These are phyloP conservation scores for Coniosporium apollinis DNA, from an alignment of 495 filamentous ascomycete species.

Conservation along the genomic window DNA sequence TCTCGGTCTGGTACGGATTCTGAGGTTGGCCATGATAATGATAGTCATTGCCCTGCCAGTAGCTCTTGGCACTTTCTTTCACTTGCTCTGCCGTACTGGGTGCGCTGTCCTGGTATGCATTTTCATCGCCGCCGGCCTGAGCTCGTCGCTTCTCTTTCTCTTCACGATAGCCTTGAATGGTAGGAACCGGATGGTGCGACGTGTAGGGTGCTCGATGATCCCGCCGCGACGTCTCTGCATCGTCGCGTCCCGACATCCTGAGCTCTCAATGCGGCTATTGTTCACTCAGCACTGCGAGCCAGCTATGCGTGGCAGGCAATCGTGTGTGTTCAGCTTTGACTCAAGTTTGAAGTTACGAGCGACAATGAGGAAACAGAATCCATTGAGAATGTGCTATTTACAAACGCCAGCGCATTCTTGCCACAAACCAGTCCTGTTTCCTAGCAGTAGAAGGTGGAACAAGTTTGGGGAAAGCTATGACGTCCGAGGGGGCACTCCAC, in stretches of 20 bases:
- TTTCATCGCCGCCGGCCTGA: constrained; percentile 18
- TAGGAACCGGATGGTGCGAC: constrained; percentile 42
- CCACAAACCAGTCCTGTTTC: background rate
- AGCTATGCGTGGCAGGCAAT: background rate
- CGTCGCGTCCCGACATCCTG: constrained; percentile 24
- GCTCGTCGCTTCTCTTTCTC: constrained; percentile 32
- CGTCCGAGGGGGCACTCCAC: background rate
- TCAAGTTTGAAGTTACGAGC: background rate
- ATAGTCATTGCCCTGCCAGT: background rate
- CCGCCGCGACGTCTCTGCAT: constrained; percentile 28
- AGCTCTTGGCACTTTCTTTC: constrained; percentile 7
- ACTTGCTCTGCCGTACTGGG: background rate
- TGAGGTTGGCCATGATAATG: too few species aligned
- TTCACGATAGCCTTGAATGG: constrained; percentile 43
- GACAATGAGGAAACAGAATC: background rate
- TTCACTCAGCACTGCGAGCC: background rate
- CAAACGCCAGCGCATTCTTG: background rate
- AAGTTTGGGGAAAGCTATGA: background rate
- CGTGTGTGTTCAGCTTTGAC: background rate
- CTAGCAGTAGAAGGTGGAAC: background rate
- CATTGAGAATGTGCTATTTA: background rate
- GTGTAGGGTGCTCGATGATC: constrained; percentile 37
- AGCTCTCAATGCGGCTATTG: background rate
- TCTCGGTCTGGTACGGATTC: background rate
- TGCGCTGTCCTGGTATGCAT: too few species aligned